Conservation (phyloP, 768 basidiomycete genomes). For the Epithele typhae region DNA sequence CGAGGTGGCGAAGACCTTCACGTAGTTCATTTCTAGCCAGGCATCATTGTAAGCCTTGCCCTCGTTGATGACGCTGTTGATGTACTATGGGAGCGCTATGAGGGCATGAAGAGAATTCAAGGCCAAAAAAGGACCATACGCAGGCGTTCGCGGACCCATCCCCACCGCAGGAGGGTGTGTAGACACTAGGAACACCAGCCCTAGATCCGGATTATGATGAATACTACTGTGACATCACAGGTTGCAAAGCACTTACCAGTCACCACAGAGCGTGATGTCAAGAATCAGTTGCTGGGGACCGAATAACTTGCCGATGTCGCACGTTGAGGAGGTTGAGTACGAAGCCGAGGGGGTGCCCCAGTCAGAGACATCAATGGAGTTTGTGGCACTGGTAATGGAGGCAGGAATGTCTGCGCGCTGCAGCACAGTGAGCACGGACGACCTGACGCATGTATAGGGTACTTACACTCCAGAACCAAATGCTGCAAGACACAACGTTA, state of each 20-base stretch:
- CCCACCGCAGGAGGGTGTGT: constrained; percentile 37
- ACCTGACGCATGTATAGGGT: neutral
- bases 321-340: constrained; percentile 33
- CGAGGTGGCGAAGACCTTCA: constrained; percentile 43
- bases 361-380: constrained; percentile 32
- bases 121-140: constrained; percentile 1
- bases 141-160: constrained; percentile 30
- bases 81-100: constrained; percentile 26
- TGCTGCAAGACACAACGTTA: constrained; percentile 26
- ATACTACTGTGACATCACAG: neutral
- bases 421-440: neutral
- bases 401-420: constrained; percentile 37
- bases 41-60: constrained; percentile 43
- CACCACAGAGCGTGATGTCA: constrained; percentile 54
- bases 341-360: constrained; percentile 45
- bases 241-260: constrained; percentile 30
- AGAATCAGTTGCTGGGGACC: constrained; percentile 47
- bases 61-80: constrained; percentile 46
- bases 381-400: constrained; percentile 28
- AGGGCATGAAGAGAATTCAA: neutral
- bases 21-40: constrained; percentile 58
- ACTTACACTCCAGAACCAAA: constrained; percentile 47
- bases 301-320: constrained; percentile 43
- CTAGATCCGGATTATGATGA: constrained; percentile 31
- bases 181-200: constrained; percentile 47